These are phyloP conservation scores for Podaxis pistillaris DNA, from an alignment of 768 basidiomycete genomes.

Conservation along the genomic window DNA sequence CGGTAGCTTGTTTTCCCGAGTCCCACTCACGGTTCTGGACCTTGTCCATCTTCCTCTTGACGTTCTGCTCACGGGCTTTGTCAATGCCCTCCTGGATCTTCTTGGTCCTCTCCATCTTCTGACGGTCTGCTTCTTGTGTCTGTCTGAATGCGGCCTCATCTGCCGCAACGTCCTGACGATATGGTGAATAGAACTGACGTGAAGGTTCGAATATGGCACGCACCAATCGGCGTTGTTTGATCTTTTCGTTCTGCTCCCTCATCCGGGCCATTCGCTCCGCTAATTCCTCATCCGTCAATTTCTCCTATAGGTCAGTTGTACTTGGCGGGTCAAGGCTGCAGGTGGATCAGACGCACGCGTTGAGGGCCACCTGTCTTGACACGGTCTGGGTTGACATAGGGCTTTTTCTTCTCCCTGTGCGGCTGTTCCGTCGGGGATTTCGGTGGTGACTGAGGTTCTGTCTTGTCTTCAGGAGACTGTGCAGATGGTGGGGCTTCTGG, in stretches of 20 bases:
- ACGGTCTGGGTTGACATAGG: constrained; percentile 81
- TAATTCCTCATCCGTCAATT: constrained; percentile 65
- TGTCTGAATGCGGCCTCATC: constrained; percentile 79
- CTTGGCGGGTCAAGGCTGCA: background rate
- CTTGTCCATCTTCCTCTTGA: constrained; percentile 80
- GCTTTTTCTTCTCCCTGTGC: constrained; percentile 56
- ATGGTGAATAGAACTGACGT: constrained; percentile 6
- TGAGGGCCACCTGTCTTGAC: constrained; percentile 80
- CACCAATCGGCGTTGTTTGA: constrained; percentile 66
- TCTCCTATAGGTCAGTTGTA: constrained; percentile 46
- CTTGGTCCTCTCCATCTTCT: constrained; percentile 52
- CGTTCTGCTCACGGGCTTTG: constrained; percentile 73
- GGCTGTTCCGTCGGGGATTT: constrained; percentile 18
- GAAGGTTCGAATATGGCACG: constrained; percentile 21
- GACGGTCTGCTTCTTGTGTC: constrained; percentile 63
- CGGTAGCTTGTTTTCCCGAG: constrained; percentile 54
- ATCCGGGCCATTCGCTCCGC: constrained; percentile 69
- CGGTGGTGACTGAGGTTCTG: constrained; percentile 16
- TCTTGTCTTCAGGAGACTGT: constrained; percentile 12
- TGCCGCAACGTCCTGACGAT: constrained; percentile 67
- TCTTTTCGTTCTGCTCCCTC: constrained; percentile 71
- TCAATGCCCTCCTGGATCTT: constrained; percentile 71
- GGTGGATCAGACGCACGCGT: constrained; percentile 44
- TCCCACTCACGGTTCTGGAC: constrained; percentile 82
- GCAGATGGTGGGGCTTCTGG: constrained; percentile 27